Percentiles rank a stretch among this genome's conserved stretches.
Evolutionary conservation across 257 asterid genomes (phyloP).

Genomic region (Salvia rosmarinus): DNA sequence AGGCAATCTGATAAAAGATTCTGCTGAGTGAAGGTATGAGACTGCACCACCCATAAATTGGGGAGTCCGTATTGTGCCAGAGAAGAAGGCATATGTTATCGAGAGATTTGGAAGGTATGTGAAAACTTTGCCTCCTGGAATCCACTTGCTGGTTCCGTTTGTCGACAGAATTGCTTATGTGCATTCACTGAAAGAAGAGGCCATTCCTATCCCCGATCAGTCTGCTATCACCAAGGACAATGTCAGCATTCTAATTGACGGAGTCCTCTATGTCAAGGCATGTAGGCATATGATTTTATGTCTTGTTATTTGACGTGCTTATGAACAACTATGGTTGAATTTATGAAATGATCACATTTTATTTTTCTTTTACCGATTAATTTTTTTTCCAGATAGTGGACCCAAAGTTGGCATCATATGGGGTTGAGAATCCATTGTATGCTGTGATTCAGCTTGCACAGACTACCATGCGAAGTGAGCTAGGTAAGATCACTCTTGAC

Average conservation of each 20-base stretch:
- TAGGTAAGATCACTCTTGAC: constrained; percentile 91
- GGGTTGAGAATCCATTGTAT: constrained; percentile 83
- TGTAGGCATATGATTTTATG: constrained; percentile 21
- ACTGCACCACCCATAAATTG: constrained; percentile 66
- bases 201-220: constrained; percentile 76
- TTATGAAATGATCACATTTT: constrained; percentile 4
- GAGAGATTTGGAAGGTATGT: constrained; percentile 84
- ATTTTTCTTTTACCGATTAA: too few species aligned
- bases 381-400: constrained; percentile 65
- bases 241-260: constrained; percentile 79
- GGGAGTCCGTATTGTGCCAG: constrained; percentile 90
- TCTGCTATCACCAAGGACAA: constrained; percentile 91
- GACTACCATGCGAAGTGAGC: constrained; percentile 98
- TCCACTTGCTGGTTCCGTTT: constrained; percentile 75
- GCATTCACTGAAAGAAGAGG: constrained; percentile 85
- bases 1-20: neutral
- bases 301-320: constrained; percentile 1
- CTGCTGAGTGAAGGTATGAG: constrained; percentile 54
- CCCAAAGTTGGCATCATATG: constrained; percentile 92
- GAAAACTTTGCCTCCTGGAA: constrained; percentile 82
- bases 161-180: constrained; percentile 85
- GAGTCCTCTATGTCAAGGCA: constrained; percentile 86
- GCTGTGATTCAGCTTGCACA: constrained; percentile 93
- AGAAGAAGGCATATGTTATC: constrained; percentile 74
- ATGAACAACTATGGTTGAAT: constrained; percentile 14